Conservation (phyloP, 2,329 filamentous ascomycete genomes). For the Verticillium tricorpus region DNA sequence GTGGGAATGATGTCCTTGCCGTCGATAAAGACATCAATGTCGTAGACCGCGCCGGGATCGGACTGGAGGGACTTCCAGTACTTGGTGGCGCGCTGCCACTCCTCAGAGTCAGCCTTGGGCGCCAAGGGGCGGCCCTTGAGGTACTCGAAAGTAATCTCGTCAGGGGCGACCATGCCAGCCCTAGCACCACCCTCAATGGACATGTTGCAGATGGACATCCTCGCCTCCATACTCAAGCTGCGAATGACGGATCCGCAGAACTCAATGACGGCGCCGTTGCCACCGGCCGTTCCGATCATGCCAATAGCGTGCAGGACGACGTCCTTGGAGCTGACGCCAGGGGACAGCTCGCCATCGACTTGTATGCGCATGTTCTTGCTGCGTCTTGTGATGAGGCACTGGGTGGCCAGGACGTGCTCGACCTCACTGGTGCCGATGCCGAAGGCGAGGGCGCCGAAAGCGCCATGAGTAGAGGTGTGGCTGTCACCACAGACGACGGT, state of each 20-base stretch:
- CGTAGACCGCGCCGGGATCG: constrained; percentile 84
- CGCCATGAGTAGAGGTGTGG: constrained; percentile 96
- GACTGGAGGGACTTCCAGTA: constrained; percentile 88
- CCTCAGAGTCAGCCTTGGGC: constrained; percentile 74
- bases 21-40: constrained; percentile 84
- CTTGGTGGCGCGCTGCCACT: constrained; percentile 83
- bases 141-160: constrained; percentile 91
- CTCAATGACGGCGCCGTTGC: constrained; percentile 92
- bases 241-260: constrained; percentile 95
- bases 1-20: constrained; percentile 91
- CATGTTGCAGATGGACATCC: constrained; percentile 99
- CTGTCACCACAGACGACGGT: constrained; percentile 97
- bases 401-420: constrained; percentile 95
- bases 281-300: constrained; percentile 89
- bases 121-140: constrained; percentile 87
- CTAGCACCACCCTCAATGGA: constrained; percentile 93
- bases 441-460: constrained; percentile 90
- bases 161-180: constrained; percentile 94
- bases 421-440: constrained; percentile 98
- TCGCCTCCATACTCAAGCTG: constrained; percentile 85
- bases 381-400: constrained; percentile 88
- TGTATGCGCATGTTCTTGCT: constrained; percentile 99
- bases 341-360: constrained; percentile 83
- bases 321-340: constrained; percentile 95
- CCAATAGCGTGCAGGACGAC: constrained; percentile 91